Conservation (phyloP, 805 yeast genomes). For the Martiniozyma abietophila region DNA sequence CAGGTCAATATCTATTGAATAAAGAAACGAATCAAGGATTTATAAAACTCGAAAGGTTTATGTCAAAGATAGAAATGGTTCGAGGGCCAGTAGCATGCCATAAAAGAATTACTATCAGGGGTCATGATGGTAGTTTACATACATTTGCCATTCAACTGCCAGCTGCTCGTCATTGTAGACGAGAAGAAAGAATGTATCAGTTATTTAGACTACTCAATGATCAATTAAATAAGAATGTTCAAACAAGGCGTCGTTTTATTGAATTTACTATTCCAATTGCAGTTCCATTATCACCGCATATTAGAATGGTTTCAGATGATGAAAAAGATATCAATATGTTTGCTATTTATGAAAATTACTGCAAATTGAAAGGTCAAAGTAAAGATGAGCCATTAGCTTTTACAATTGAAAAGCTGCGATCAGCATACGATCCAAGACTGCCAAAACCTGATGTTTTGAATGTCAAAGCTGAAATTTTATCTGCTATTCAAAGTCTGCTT, state of each 20-base stretch:
- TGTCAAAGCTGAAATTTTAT: slow-evolving; percentile 81
- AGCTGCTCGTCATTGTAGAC: slow-evolving; percentile 92
- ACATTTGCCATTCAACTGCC: slow-evolving; percentile 96
- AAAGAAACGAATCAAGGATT: slow-evolving; percentile 87
- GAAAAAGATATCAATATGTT: slow-evolving; percentile 60
- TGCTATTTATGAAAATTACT: slow-evolving; percentile 84
- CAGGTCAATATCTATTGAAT: slow-evolving; percentile 89
- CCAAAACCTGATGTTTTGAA: slow-evolving; percentile 90
- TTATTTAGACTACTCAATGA: slow-evolving; percentile 83
- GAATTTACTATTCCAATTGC: slow-evolving; percentile 85
- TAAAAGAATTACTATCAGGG: slow-evolving; percentile 80
- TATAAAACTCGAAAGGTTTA: slow-evolving; percentile 83
- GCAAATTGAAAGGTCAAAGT: slow-evolving; percentile 60
- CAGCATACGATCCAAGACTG: slow-evolving; percentile 86
- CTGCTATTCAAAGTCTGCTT: slow-evolving; percentile 78
- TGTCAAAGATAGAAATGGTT: slow-evolving; percentile 80
- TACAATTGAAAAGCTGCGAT: slow-evolving; percentile 75
- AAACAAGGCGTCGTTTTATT: slow-evolving; percentile 77
- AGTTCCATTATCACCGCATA: slow-evolving; percentile 89
- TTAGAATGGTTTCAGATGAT: slow-evolving; percentile 82
- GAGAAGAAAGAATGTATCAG: slow-evolving; percentile 93
- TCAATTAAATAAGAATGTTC: slow-evolving; percentile 69
- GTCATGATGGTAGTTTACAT: slow-evolving; percentile 87
- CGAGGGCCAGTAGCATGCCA: slow-evolving; percentile 88
- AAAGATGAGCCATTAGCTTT: slow-evolving; percentile 88